These are phyloP conservation scores for Xylaria sp. DNA, from an alignment of 495 filamentous ascomycete genomes.

Conservation along the genomic window DNA sequence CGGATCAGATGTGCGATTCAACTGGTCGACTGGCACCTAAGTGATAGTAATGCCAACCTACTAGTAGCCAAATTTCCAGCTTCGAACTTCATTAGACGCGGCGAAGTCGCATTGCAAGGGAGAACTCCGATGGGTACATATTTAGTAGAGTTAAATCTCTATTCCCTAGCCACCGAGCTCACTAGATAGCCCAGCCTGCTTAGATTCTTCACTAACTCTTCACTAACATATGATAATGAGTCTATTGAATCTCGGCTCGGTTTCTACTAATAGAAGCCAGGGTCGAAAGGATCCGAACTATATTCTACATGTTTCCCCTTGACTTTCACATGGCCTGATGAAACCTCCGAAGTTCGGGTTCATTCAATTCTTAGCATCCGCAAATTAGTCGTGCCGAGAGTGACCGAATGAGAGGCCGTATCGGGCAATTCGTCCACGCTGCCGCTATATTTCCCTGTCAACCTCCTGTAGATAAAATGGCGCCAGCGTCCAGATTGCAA, in stretches of 20 bases:
- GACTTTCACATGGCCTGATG: neutral
- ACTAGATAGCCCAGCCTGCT: neutral
- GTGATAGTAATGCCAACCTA: conserved; percentile 1
- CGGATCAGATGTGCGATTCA: conserved; percentile 33
- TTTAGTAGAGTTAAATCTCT: neutral
- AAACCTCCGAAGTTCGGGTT: neutral
- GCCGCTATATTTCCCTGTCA: neutral
- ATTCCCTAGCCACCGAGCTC: neutral
- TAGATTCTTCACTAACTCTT: neutral
- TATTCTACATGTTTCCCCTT: neutral
- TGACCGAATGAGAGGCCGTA: neutral
- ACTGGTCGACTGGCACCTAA: conserved; percentile 14
- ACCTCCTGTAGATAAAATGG: neutral
- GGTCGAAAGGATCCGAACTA: neutral
- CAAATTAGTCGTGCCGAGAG: neutral
- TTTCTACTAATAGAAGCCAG: too few relatives aligned
- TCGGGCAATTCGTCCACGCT: neutral
- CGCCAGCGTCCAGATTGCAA: neutral
- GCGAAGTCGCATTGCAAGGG: neutral
- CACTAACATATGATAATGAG: neutral
- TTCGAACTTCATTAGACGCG: neutral
- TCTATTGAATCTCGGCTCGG: conserved; percentile 1
- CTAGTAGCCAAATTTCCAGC: neutral
- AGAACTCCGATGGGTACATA: neutral
- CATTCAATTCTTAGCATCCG: neutral